phyloP scores from a whole-genome alignment of 2,329 filamentous ascomycete species.

The Achaetomium macrosporum region DNA sequence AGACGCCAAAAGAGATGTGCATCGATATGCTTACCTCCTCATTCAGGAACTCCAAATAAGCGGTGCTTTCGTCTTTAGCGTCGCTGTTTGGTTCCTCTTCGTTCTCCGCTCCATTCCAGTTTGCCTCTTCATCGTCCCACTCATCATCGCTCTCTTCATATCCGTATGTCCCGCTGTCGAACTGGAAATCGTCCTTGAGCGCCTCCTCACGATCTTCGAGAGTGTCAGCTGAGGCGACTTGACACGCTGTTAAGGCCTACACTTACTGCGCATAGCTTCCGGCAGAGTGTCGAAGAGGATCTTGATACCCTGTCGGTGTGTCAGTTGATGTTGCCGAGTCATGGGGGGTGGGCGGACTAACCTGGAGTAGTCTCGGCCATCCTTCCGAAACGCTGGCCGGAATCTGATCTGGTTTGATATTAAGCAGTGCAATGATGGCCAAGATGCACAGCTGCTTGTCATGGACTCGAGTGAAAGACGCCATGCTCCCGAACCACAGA shows the following conservation, averaged over 20 bases:
- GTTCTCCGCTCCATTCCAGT: conserved; percentile 72
- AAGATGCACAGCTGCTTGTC: conserved; percentile 98
- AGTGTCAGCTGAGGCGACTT: conserved; percentile 23
- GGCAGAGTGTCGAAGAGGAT: conserved; percentile 89
- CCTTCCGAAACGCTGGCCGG: conserved; percentile 90
- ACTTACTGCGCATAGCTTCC: conserved; percentile 73
- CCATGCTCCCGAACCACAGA: conserved; percentile 94
- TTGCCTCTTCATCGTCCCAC: conserved; percentile 73
- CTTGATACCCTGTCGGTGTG: conserved; percentile 60
- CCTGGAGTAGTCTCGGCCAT: conserved; percentile 80
- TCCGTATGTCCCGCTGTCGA: conserved; percentile 55
- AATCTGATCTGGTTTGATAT: conserved; percentile 71
- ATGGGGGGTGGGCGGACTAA: conserved; percentile 29
- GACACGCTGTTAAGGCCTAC: too few relatives aligned
- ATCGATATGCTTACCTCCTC: conserved; percentile 62
- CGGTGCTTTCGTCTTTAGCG: conserved; percentile 81
- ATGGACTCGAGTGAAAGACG: conserved; percentile 86
- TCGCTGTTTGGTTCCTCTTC: conserved; percentile 57
- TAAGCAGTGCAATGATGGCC: conserved; percentile 81
- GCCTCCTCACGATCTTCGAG: conserved; percentile 76
- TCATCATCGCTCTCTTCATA: conserved; percentile 67
- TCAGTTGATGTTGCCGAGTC: conserved; percentile 1
- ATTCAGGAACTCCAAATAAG: conserved; percentile 93
- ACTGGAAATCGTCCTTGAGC: conserved; percentile 77
- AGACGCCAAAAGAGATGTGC: neutral